Evolutionary conservation across 2,329 filamentous ascomycete species (phyloP).

Genomic region (Tolypocladium pustulatum): DNA sequence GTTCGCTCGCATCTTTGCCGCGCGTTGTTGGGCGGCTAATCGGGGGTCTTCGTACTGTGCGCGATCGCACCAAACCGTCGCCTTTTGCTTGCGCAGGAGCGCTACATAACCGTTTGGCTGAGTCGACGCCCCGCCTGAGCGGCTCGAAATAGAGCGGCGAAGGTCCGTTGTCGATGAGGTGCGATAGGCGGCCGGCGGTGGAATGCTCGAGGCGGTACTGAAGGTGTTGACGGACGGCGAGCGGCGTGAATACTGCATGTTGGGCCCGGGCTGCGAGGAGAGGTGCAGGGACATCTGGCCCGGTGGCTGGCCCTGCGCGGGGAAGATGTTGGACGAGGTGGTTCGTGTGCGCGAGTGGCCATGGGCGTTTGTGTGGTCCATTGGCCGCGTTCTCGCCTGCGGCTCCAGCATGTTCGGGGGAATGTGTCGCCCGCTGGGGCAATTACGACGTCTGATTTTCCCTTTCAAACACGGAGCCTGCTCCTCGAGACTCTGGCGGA

Average conservation of each 20-base stretch:
- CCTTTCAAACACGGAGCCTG: background rate
- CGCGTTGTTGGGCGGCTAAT: conserved; percentile 69
- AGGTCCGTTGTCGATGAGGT: conserved; percentile 46
- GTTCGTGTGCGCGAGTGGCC: conserved; percentile 45
- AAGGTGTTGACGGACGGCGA: conserved; percentile 58
- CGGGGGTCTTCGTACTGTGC: conserved; percentile 86
- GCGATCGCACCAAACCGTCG: conserved; percentile 95
- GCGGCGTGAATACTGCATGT: conserved; percentile 29
- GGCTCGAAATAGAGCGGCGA: conserved; percentile 70
- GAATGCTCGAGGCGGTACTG: conserved; percentile 61
- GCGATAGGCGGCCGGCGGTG: conserved; percentile 45
- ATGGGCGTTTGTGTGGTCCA: conserved; percentile 29
- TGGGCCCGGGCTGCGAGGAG: conserved; percentile 1
- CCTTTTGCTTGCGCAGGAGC: conserved; percentile 92
- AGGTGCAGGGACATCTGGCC: conserved; percentile 2
- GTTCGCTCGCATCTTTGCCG: conserved; percentile 77
- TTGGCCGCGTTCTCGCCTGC: conserved; percentile 18
- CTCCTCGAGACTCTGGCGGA: background rate
- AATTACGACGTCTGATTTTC: background rate
- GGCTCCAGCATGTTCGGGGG: conserved; percentile 19
- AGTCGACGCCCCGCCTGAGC: conserved; percentile 48
- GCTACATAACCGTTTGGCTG: conserved; percentile 78
- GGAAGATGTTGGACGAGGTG: conserved; percentile 45
- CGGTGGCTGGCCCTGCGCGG: conserved; percentile 17
- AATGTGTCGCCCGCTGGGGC: background rate